A percentile compares a stretch with the other conserved stretches of the same genome.
phyloP scores from a whole-genome alignment of 169 alveolate species.

The Babesia gibsoni region DNA sequence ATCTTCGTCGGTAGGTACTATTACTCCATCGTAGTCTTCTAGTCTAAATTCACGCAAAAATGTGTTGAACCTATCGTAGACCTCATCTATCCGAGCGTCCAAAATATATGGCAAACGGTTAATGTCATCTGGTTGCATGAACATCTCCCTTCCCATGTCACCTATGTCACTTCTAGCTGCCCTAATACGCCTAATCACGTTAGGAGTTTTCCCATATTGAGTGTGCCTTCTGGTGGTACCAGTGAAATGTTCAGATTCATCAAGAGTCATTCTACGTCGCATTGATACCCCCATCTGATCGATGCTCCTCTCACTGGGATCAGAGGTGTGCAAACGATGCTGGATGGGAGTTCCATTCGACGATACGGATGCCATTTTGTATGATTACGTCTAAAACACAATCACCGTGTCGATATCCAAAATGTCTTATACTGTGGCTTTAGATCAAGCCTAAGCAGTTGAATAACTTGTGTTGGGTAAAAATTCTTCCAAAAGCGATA shows the following conservation, averaged over 20 bases:
- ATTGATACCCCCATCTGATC: slow-evolving; percentile 15
- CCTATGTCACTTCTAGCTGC: slow-evolving; percentile 84
- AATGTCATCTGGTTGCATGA: slow-evolving; percentile 80
- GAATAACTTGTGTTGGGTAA: too few relatives aligned
- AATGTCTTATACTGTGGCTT: too few relatives aligned
- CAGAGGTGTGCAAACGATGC: neutral
- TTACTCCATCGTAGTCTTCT: slow-evolving; percentile 67
- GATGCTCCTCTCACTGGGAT: neutral
- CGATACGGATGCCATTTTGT: slow-evolving; percentile 14
- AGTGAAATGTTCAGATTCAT: slow-evolving; percentile 14
- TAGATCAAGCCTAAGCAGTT: too few relatives aligned
- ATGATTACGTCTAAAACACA: too few relatives aligned
- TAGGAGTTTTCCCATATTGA: slow-evolving; percentile 81
- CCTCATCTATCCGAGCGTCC: slow-evolving; percentile 73
- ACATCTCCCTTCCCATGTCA: slow-evolving; percentile 82
- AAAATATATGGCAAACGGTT: slow-evolving; percentile 77
- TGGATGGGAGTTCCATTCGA: slow-evolving; percentile 2
- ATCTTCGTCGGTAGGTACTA: slow-evolving; percentile 68
- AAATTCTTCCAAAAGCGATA: too few relatives aligned
- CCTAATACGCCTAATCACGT: slow-evolving; percentile 75
- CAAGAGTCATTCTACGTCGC: slow-evolving; percentile 38
- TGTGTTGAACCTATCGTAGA: slow-evolving; percentile 67
- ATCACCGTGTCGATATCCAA: too few relatives aligned
- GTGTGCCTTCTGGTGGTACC: slow-evolving; percentile 46
- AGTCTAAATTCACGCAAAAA: slow-evolving; percentile 72